phyloP scores from a whole-genome alignment of 495 filamentous ascomycete species.

The Penicillium steckii region DNA sequence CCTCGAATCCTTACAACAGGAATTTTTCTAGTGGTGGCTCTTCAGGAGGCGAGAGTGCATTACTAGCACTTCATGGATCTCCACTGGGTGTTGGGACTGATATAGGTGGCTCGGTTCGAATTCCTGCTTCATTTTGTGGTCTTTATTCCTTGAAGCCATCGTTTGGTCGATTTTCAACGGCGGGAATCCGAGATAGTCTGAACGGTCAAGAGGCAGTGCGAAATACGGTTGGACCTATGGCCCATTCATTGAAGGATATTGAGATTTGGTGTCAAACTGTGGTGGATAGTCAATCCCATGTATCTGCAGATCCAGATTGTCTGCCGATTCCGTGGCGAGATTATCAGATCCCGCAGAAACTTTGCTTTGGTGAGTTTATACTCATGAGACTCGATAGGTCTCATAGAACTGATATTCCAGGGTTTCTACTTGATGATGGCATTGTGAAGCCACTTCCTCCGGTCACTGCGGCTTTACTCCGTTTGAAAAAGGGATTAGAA shows the following conservation, averaged over 20 bases:
- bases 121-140: background rate
- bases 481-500: background rate
- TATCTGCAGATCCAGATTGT: background rate
- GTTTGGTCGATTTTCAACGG: background rate
- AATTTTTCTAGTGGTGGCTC: constrained; percentile 51
- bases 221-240: constrained; percentile 1
- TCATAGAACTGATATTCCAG: background rate
- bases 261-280: background rate
- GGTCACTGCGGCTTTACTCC: background rate
- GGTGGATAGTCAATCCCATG: background rate
- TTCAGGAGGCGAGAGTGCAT: constrained; percentile 56
- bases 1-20: constrained; percentile 51
- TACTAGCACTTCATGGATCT: constrained; percentile 51
- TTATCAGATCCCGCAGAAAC: background rate
- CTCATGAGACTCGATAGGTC: background rate
- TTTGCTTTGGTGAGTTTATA: background rate
- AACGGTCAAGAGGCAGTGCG: background rate
- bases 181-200: background rate
- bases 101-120: constrained; percentile 29
- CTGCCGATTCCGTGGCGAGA: background rate
- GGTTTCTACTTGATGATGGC: background rate
- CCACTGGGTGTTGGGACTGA: constrained; percentile 57
- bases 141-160: constrained; percentile 1
- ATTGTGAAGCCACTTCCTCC: constrained; percentile 1
- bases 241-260: background rate